Base-by-base conservation (phyloP, 345 rosid species). In the Heritiera littoralis region DNA sequence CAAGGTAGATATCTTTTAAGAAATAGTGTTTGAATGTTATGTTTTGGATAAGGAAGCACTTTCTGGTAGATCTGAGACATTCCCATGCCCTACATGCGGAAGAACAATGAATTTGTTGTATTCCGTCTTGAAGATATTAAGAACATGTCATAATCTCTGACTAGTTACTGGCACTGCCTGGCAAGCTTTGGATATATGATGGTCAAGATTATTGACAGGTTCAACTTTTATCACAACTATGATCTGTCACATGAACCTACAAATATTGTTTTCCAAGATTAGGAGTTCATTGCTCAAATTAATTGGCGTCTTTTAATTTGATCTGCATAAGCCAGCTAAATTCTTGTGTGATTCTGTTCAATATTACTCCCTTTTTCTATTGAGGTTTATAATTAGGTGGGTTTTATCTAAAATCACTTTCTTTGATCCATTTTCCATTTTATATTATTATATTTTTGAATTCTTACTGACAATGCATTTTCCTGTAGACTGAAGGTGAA, bases 401-500 rank as follows among this genome's bases (percentile, higher is more conserved):
- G n/a, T 56, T 46, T 65, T 35, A n/a, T 35, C 20, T 49, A 38
- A 23, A 72, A 56, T 45, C 43, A 72, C 69, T 12, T 38, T 38
- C 14, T 76, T 49, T 35, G 38, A 76, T 32, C 55, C 30, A 17
- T 64, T 77, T 66, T 40, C 28, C 63, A 48, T 38, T 49, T 63
- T 20, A 10, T 23, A 13, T 54, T 17, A 8, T 52, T 77, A 9
- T 66, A 51, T 18, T 46, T 77, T 67, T 66, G 7, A 5, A 10
- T 69, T 64, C 49, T 76, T 52, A 77, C 66, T 70, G 20, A 70
- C 63, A 35, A 65, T 23, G 9, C n/a, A 12, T 77, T 15, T 69
- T 68, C 15, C 65, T 75, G 61, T 92, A 93, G 96, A 85, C 89
- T 0, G 90, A 90, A 45, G 79, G 85, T 59, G 90, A 94, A 78